Evolutionary conservation across 768 basidiomycete genomes (phyloP), one percentile per base, ranked within the genome.

Genomic region (Psilocybe subaeruginosa): DNA sequence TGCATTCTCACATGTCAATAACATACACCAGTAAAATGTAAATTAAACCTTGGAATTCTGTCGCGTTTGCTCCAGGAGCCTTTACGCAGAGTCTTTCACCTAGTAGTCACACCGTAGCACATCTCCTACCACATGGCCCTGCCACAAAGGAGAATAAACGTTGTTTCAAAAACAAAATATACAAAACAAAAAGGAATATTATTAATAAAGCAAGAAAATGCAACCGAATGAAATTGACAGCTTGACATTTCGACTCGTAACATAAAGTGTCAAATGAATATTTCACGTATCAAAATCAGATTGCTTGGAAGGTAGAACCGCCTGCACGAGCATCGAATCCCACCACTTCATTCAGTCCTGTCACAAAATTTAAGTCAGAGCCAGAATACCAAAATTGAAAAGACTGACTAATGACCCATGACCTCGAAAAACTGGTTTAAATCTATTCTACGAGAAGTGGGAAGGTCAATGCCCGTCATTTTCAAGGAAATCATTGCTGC

Each of bases 391-490:
- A 27, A 9, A 17, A 16, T 49, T 33, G 45, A 19, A 33, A 14
- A 35, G 47, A 70, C 82, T 50, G 68, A 87, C 88, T 88, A 87
- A 91, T 88, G 54, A 90, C 86, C 86, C 88, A 91, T 88, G 54
- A 90, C 86, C 69, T 88, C 83, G 71, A 92, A 91, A 80, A 91
- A 91, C 48, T 83, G 80, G 68, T 87, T 88, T 4, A 90, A 90
- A 65, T 90, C 88, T 89, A 91, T 90, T 19, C 90, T 86, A 63
- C 78, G 76, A 12, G 80, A 78, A 17, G 78, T 75, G 19, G 71
- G 58, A 69, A 87, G 90, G 70, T 91, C 90, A 6, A 89, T 91
- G 8, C 90, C 90, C 2, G 89, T 91, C 76, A 89, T 88, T 76
- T 88, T 89, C 46, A 92, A 74, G 0, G 85, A 84, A 16, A 81